Conservation (phyloP, 768 basidiomycete species). For the Tulasnella sp. region DNA sequence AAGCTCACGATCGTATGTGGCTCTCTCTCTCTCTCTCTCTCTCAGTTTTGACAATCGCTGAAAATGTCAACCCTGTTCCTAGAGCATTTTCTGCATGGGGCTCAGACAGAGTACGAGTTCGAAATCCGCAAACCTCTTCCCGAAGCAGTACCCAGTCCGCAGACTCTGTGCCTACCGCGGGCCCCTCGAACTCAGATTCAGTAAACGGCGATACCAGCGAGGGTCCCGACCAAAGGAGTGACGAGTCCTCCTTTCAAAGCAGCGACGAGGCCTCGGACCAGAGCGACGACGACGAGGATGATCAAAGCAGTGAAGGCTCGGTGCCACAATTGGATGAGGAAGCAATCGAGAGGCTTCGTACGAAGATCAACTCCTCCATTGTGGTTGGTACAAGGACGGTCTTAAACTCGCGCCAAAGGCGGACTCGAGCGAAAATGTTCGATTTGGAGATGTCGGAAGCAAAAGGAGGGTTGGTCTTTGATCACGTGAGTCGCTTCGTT, state of each 20-base stretch:
- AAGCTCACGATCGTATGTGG: background rate
- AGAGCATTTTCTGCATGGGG: background rate
- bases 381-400: background rate
- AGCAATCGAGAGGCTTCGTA: background rate
- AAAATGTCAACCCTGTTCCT: background rate
- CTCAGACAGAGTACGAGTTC: background rate
- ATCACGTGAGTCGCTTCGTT: background rate
- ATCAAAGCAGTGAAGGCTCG: background rate
- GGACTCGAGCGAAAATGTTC: background rate
- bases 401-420: background rate
- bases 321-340: background rate
- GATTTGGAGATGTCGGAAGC: background rate
- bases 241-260: background rate
- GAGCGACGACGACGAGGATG: background rate
- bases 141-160: too few relatives aligned
- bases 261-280: too few relatives aligned
- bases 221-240: background rate
- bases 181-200: background rate
- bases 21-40: too few relatives aligned
- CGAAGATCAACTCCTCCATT: background rate
- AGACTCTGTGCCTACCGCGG: background rate
- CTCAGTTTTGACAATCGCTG: background rate
- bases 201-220: background rate
- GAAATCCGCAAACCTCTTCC: too few relatives aligned
- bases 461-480: background rate